Base-by-base conservation (phyloP, 257 asterid species). In the Verbascum thapsus region DNA sequence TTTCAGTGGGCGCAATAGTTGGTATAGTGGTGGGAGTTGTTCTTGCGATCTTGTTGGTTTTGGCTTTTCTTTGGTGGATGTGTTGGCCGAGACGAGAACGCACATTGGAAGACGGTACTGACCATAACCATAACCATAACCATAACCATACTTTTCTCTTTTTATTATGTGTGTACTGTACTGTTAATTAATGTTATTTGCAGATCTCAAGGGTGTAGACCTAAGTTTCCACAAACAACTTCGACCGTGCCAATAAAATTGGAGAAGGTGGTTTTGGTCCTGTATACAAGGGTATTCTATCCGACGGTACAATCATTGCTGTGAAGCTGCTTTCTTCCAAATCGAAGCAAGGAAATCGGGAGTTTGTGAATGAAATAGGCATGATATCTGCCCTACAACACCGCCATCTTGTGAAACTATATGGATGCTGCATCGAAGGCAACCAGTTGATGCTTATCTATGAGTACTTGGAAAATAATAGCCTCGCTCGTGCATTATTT, bases 221-320 rank as follows among this genome's bases (percentile, higher is more conserved):
- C 77, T 79, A 61, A 73, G 80, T 81, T 44, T 86, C 86, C 43
- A 83, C 89, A 3, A 69, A 83, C 64, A 83, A 83, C 64, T 83
- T 83, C 63, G 86, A 83, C 64, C 81, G 76, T 7, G 78, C 77
- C 53, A 73, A 77, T 65, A 83, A 83, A 72, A 80, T 83, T 40
- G 90, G 90, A 64, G 90, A 83, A 76, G 90, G 90, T 62, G 90
- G 90, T 54, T 83, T 83, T 63, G 90, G 90, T 47, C 80, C 90
- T 10, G 90, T 83, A 7, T 80, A 64, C 73, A 80, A 78, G 88
- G 88, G 88, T 45, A 18, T 43, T 37, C 30, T 79, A 7, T 73
- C 69, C 65, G 88, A 82, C 23, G 85, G 85, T 26, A 74, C 81
- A 15, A 26, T 72, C 65, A 79, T 82, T 23, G 88, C 85, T 23